Percentiles rank a stretch among this genome's conserved stretches.
Conservation (phyloP, 1,139 yeast species). For the Candida frijolesensis region DNA sequence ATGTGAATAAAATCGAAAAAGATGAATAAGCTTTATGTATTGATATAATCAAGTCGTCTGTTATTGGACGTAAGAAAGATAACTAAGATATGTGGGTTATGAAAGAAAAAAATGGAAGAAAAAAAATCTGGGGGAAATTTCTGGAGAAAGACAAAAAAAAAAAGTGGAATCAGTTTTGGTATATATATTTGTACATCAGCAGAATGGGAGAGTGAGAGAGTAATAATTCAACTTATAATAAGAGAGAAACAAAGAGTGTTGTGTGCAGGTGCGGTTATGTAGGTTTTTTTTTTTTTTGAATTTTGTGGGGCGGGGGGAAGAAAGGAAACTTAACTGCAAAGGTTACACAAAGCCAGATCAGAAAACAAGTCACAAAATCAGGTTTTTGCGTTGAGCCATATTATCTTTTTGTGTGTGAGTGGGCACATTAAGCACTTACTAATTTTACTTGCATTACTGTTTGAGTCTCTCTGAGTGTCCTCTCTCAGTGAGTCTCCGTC, state of each 20-base stretch:
- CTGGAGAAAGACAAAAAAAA: not conserved
- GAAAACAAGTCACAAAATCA: not conserved
- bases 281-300: not conserved
- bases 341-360: not conserved
- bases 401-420: not conserved
- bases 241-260: not conserved
- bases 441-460: no score
- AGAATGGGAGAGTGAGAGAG: not conserved
- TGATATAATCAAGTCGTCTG: not conserved
- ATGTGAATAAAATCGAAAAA: not conserved
- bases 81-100: not conserved
- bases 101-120: not conserved
- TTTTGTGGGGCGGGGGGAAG: constrained; percentile 7
- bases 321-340: not conserved
- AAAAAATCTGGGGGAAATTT: not conserved
- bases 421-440: not conserved
- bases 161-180: not conserved
- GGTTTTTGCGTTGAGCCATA: not conserved
- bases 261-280: not conserved
- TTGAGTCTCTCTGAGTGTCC: no score
- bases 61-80: not conserved
- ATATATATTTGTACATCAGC: not conserved
- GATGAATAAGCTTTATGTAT: not conserved
- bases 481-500: no score
- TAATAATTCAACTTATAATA: not conserved